These are phyloP conservation scores for Selenicereus undatus DNA, from an alignment of 148 eudicot genomes.

Conservation along the genomic window DNA sequence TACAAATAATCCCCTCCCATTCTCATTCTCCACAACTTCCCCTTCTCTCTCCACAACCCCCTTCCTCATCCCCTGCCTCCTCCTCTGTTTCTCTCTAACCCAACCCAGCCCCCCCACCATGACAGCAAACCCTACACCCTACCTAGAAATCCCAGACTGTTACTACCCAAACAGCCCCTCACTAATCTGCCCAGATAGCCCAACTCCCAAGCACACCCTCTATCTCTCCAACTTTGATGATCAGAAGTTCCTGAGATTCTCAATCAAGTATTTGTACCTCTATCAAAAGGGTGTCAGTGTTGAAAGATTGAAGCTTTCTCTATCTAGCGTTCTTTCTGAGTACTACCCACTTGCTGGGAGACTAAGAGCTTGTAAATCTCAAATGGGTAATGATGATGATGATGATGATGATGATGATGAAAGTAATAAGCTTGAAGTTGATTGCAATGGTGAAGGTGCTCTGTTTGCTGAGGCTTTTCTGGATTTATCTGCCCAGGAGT, in stretches of 20 bases:
- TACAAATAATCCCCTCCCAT: conserved; percentile 21
- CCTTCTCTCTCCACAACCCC: not conserved
- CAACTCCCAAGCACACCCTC: conserved; percentile 63
- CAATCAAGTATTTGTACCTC: conserved; percentile 71
- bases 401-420: conserved; percentile 11
- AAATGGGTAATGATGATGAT: not conserved
- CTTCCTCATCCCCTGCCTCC: conserved; percentile 7
- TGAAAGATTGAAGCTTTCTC: conserved; percentile 47
- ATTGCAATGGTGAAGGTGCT: conserved; percentile 90
- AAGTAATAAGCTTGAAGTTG: conserved; percentile 64
- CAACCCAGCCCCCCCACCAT: not conserved
- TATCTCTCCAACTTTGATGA: conserved; percentile 85
- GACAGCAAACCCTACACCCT: conserved; percentile 24
- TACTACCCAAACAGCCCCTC: conserved; percentile 44
- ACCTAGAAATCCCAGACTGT: conserved; percentile 62
- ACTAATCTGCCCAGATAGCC: conserved; percentile 49
- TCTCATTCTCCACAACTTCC: not conserved
- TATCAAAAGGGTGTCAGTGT: conserved; percentile 38
- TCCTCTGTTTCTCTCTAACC: conserved; percentile 9
- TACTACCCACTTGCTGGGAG: conserved; percentile 96
- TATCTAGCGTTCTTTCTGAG: conserved; percentile 53
- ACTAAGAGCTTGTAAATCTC: conserved; percentile 23
- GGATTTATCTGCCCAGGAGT: conserved; percentile 54
- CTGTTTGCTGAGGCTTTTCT: conserved; percentile 69
- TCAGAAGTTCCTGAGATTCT: conserved; percentile 78